Evolutionary conservation across 345 rosid genomes (phyloP), one percentile per base, ranked within the genome.

Genomic region (Eucalyptus tenuipes): DNA sequence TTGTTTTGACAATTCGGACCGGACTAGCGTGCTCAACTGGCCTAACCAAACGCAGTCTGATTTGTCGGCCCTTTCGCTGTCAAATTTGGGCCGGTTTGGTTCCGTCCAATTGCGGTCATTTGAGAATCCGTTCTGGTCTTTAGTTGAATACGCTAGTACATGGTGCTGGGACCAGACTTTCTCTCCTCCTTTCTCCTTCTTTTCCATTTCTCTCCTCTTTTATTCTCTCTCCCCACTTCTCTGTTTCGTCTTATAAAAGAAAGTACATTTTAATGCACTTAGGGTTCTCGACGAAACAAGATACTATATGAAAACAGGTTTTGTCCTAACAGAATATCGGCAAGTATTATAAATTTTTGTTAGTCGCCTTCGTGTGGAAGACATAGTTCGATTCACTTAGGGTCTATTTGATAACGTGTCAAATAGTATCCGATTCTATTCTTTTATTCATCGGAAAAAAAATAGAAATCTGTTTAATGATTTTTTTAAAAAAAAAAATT

Each of bases 331-430:
- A 15, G 10, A n/a, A n/a, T 14, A n/a, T 64, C 75, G 5, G 3
- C 37, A 8, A 64, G 57, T 52, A 7, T 52, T 18, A 52, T 18
- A 52, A 18, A 7, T 18, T 52, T 52, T 52, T 52, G 25, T 52
- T 18, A 52, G 57, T 52, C 1, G 9, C 57, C 57, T 52, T 52
- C 0, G 2, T 52, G 25, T 52, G 18, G 57, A 52, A 0, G 57
- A 18, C 25, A 18, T 18, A 52, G 57, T 52, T 52, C 10, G 1
- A 52, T 52, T 52, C 24, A 52, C 24, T 52, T 52, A 18, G 0
- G 0, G 10, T 52, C 0, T 52, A 0, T 52, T 52, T 52, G 10
- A 52, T 7, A 52, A 52, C 4, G 2, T 1, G 24, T 52, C 2
- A 52, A 52, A 52, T 18, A 18, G 25, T 52, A 5, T 18, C 4